phyloP scores from a whole-genome alignment of 345 rosid species.

The Zanthoxylum bungeanum region DNA sequence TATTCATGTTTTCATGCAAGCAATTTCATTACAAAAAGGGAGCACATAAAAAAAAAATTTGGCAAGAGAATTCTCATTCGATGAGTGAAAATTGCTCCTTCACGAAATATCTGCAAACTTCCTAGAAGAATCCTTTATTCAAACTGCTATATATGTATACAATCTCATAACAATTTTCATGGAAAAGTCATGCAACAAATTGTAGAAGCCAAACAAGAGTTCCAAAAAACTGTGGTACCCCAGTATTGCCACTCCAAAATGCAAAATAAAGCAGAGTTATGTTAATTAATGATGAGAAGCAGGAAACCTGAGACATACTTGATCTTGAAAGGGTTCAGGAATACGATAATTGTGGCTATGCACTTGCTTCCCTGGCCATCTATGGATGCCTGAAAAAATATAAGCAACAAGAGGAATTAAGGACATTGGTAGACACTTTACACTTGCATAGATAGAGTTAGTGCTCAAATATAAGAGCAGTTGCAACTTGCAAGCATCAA shows the following conservation, averaged over 20 bases:
- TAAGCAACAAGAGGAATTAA: background rate
- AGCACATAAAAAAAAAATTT: background rate
- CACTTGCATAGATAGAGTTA: background rate
- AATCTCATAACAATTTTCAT: background rate
- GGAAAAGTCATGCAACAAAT: background rate
- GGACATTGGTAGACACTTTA: background rate
- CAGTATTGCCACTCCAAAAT: background rate
- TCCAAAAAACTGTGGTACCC: background rate
- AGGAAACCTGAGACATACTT: conserved; percentile 44
- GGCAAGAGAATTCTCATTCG: background rate
- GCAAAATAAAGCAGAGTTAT: background rate
- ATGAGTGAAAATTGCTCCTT: background rate
- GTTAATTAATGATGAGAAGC: conserved; percentile 3
- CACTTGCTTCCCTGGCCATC: conserved; percentile 90
- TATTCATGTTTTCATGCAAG: background rate
- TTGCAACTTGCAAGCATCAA: background rate
- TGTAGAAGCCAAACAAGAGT: background rate
- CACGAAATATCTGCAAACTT: background rate
- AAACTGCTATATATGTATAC: background rate
- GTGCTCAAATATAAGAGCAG: background rate
- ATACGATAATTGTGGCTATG: conserved; percentile 83
- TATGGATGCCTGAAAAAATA: conserved; percentile 46
- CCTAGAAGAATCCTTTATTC: background rate
- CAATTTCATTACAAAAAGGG: background rate
- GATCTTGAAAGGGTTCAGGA: conserved; percentile 60